These are phyloP conservation scores for Sugiyamaella lignohabitans DNA, from an alignment of 805 yeast species.

Conservation along the genomic window DNA sequence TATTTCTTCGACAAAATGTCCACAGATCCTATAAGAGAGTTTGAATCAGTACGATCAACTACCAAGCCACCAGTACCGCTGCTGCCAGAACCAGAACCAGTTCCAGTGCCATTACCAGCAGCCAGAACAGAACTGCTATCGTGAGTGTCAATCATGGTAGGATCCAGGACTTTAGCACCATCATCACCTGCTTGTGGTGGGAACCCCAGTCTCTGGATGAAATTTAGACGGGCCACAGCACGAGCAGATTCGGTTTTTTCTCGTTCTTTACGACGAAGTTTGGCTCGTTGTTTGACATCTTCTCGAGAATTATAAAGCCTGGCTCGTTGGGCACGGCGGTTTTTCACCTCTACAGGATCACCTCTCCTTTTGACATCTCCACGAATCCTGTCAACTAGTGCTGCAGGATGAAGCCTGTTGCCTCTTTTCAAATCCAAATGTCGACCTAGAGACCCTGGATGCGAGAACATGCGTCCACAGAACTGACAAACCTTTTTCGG, in stretches of 20 bases:
- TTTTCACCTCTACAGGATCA: conserved; percentile 37
- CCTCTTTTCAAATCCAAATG: conserved; percentile 55
- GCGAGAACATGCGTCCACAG: conserved; percentile 48
- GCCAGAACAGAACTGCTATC: too few relatives aligned
- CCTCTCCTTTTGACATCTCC: conserved; percentile 48
- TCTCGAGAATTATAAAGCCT: conserved; percentile 42
- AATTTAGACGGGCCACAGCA: conserved; percentile 32
- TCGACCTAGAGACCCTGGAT: conserved; percentile 54
- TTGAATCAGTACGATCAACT: too few relatives aligned
- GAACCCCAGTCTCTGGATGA: conserved; percentile 25
- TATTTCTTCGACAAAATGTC: too few relatives aligned
- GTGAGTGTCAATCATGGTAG: too few relatives aligned
- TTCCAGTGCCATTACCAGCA: too few relatives aligned
- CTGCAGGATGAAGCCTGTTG: conserved; percentile 44
- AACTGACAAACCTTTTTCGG: conserved; percentile 42
- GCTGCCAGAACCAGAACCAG: too few relatives aligned
- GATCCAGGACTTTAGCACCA: too few relatives aligned
- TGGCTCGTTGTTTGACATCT: conserved; percentile 43
- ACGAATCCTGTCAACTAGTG: conserved; percentile 41
- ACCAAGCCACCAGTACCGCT: too few relatives aligned
- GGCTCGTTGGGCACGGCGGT: conserved; percentile 38
- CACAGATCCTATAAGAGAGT: too few relatives aligned
- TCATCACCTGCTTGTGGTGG: background rate
- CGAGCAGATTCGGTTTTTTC: conserved; percentile 39
- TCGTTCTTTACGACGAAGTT: conserved; percentile 39